phyloP scores from a whole-genome alignment of 176 grass and related monocot species.

The Lolium rigidum region DNA sequence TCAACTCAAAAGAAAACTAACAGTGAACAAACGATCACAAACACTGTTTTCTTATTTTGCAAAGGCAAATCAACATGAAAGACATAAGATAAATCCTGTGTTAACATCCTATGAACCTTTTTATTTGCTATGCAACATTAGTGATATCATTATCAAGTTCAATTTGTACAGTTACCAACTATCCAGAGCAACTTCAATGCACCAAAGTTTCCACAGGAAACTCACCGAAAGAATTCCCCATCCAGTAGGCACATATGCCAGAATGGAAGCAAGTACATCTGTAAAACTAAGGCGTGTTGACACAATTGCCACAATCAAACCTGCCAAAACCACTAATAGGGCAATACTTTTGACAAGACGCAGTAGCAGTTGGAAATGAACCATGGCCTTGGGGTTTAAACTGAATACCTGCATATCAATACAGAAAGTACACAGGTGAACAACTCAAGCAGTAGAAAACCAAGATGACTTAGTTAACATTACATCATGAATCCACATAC shows the following conservation, averaged over 20 bases:
- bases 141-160: background rate
- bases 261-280: conserved; percentile 69
- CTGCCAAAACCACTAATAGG: conserved; percentile 76
- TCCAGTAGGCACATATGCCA: conserved; percentile 84
- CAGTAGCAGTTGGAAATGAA: conserved; percentile 86
- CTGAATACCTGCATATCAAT: conserved; percentile 72
- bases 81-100: background rate
- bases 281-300: conserved; percentile 41
- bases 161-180: background rate
- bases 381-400: conserved; percentile 90
- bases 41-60: background rate
- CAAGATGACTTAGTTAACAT: conserved; percentile 21
- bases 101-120: conserved; percentile 18
- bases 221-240: conserved; percentile 90
- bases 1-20: background rate
- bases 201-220: conserved; percentile 10
- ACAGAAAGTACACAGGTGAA: conserved; percentile 24
- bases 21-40: background rate
- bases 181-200: background rate
- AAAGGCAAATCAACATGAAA: conserved; percentile 9
- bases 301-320: conserved; percentile 66
- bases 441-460: background rate
- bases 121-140: conserved; percentile 21
- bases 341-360: conserved; percentile 80
- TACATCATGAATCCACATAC: conserved; percentile 51